phyloP scores from a whole-genome alignment of 768 basidiomycete species.

The Artomyces pyxidatus region DNA sequence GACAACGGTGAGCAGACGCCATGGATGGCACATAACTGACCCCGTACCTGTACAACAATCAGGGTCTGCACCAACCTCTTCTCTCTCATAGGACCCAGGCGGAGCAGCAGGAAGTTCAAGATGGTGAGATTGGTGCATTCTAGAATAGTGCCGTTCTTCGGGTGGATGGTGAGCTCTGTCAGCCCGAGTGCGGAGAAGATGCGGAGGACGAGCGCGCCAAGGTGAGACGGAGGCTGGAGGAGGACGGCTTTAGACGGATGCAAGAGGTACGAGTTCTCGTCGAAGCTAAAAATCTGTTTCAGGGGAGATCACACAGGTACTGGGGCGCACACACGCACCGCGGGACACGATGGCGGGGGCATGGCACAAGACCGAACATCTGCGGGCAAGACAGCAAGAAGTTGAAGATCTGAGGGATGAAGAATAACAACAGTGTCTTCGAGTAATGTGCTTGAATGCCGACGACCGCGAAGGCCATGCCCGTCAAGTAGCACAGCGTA shows the following conservation, averaged over 20 bases:
- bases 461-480: constrained; percentile 98
- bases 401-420: constrained; percentile 97
- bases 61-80: constrained; percentile 65
- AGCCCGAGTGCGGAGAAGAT: constrained; percentile 57
- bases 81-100: constrained; percentile 81
- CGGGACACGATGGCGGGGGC: constrained; percentile 91
- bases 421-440: constrained; percentile 93
- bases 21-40: background rate
- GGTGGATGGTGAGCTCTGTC: constrained; percentile 51
- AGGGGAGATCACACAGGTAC: background rate
- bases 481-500: constrained; percentile 94
- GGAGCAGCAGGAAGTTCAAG: constrained; percentile 75
- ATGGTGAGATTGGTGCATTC: constrained; percentile 88
- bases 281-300: constrained; percentile 44
- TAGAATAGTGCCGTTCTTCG: constrained; percentile 47
- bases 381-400: constrained; percentile 93
- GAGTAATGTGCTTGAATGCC: constrained; percentile 97
- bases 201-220: constrained; percentile 49
- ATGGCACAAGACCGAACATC: constrained; percentile 87
- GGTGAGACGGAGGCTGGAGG: constrained; percentile 42
- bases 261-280: constrained; percentile 65
- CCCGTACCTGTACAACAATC: constrained; percentile 63
- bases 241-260: constrained; percentile 68
- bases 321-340: constrained; percentile 35
- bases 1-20: background rate